Base-by-base conservation (phyloP, 441 rosid genomes). In the Populus hybrid region DNA sequence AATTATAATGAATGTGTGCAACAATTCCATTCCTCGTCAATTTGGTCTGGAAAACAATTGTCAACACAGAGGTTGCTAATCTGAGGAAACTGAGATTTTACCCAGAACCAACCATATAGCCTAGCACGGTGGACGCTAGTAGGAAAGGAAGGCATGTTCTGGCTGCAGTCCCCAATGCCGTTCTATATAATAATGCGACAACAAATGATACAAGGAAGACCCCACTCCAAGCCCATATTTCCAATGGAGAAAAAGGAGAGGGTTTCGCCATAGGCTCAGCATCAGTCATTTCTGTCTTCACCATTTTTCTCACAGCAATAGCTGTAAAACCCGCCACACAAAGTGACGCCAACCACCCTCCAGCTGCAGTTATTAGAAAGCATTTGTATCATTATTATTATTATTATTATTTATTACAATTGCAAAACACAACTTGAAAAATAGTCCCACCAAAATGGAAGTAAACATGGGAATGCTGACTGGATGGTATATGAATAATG, bases 231-330 rank as follows among this genome's bases (percentile, higher is more conserved):
- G 83, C 68, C 95, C 88, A 92, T 33, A 94, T 14, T 74, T 95
- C 98, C 65, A 84, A 33, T 10, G 88, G 38, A 36, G 95, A 86
- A 83, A 94, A 95, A 7, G 99, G 93, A 0, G 97, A 82, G 21
- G 99, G 95, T 80, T 90, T 95, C 10, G 86, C 78, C 99, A 94
- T 95, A 21, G 99, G 99, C 79, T 94, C 99, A 0, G 98, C 97
- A 71, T 94, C 98, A 0, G 64, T 86, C 98, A 95, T 89, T 81
- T 92, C 93, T 40, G 98, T 91, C 71, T 89, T 91, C 71, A 92
- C 98, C 76, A 89, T 85, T 73, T 92, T 95, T 68, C 99, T 94
- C 78, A 95, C 90, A 4, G 94, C 80, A 74, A 95, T 90, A 9
- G 98, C 99, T 33, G 97, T 89, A 77, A 83, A 94, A 7, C 98